Evolutionary conservation across 257 asterid genomes (phyloP).

Genomic region (Coffea eugenioides): DNA sequence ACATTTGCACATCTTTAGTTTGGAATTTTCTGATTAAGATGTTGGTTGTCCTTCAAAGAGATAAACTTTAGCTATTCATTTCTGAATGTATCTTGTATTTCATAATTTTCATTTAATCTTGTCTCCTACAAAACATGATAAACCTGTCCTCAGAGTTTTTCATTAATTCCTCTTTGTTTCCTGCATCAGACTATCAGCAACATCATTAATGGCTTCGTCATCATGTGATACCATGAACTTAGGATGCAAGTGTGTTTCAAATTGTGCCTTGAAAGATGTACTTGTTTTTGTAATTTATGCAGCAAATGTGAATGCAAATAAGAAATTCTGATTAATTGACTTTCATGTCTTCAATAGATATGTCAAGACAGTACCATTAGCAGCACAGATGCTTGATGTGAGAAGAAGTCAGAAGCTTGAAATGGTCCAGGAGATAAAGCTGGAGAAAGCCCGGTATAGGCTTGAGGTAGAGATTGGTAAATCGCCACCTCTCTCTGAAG

Average conservation of each 20-base stretch:
- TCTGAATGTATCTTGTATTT: neutral
- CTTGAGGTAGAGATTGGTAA: slow-evolving; percentile 95
- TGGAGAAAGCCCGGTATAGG: slow-evolving; percentile 82
- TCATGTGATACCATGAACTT: neutral
- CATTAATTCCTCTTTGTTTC: neutral
- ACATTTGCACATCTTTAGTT: too few species aligned
- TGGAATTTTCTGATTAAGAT: neutral
- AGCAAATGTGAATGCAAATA: neutral
- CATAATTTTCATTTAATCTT: neutral
- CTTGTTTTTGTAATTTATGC: too few species aligned
- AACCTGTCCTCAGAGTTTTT: neutral
- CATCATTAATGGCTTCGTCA: neutral
- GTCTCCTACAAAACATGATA: neutral
- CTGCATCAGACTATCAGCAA: neutral
- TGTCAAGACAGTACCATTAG: slow-evolving; percentile 90
- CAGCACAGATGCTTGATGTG: slow-evolving; percentile 83
- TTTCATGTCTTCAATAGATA: slow-evolving; percentile 56
- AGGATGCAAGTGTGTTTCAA: neutral
- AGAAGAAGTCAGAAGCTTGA: slow-evolving; percentile 80
- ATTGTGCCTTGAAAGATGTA: neutral
- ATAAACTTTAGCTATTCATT: neutral
- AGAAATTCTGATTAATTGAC: slow-evolving; percentile 1
- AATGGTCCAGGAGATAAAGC: slow-evolving; percentile 70
- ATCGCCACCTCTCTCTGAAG: slow-evolving; percentile 92
- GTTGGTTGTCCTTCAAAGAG: neutral